phyloP scores from a whole-genome alignment of 208 protist genomes.

The Sergeia podlipaevii region DNA sequence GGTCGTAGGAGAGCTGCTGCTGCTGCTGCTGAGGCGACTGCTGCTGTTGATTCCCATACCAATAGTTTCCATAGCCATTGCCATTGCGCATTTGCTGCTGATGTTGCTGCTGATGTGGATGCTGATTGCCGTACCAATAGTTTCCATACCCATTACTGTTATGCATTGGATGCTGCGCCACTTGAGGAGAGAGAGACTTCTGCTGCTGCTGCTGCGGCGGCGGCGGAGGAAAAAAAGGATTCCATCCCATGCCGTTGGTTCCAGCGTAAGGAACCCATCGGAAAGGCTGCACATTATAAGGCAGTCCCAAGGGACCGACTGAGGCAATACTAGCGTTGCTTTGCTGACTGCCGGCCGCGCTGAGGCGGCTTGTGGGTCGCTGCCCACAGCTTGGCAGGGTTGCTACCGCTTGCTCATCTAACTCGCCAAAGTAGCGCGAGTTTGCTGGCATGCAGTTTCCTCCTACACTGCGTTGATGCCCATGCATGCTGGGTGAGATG shows the following conservation, averaged over 20 bases:
- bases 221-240: conserved; percentile 14
- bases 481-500: conserved; percentile 1
- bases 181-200: neutral
- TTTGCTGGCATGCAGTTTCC: neutral
- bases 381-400: neutral
- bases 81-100: neutral
- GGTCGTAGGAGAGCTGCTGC: no score
- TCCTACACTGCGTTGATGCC: neutral
- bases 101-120: conserved; percentile 1
- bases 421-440: conserved; percentile 5
- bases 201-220: conserved; percentile 4
- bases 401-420: conserved; percentile 1
- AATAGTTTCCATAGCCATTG: no score
- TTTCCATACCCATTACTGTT: no score
- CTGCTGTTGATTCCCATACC: neutral
- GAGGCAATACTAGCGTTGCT: conserved; percentile 16
- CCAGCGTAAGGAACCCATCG: conserved; percentile 31
- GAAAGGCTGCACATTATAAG: conserved; percentile 23
- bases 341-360: conserved; percentile 8
- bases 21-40: neutral
- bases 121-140: neutral
- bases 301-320: conserved; percentile 23
- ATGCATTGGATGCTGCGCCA: neutral
- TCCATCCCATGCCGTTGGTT: conserved; percentile 20
- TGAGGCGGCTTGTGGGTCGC: no score